Percentiles rank a stretch among this genome's conserved stretches.
These are phyloP conservation scores for Gardenia jasminoides DNA, from an alignment of 257 asterid genomes.

Conservation along the genomic window DNA sequence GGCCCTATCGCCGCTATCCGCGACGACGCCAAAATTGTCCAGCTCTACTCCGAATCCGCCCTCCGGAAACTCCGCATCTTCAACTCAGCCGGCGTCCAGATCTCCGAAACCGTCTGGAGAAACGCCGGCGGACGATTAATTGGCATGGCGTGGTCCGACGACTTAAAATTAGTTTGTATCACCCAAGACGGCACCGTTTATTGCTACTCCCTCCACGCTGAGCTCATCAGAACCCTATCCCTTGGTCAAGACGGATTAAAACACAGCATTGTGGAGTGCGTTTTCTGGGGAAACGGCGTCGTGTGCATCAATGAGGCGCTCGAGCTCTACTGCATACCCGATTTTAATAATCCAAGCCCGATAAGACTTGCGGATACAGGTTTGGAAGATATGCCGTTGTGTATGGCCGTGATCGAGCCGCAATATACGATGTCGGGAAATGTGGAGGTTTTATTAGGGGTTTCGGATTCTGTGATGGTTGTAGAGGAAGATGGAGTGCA, in stretches of 20 bases:
- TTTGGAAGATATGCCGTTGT: conserved; percentile 78
- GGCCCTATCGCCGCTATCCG: conserved; percentile 97
- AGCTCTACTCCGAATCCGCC: conserved; percentile 91
- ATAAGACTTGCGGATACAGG: conserved; percentile 71
- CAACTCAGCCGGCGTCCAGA: conserved; percentile 77
- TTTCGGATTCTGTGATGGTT: conserved; percentile 70
- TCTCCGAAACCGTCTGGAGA: conserved; percentile 81
- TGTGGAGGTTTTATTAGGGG: conserved; percentile 87
- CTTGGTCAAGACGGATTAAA: conserved; percentile 66
- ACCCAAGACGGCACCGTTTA: conserved; percentile 89
- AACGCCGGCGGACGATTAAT: conserved; percentile 85
- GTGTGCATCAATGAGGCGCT: conserved; percentile 84
- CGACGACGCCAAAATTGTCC: conserved; percentile 92
- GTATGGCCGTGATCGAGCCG: conserved; percentile 96
- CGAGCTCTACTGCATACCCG: conserved; percentile 70
- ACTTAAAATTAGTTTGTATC: conserved; percentile 68
- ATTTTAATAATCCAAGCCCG: conserved; percentile 60
- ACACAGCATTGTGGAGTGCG: conserved; percentile 76
- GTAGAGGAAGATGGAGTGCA: conserved; percentile 92
- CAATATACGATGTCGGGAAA: conserved; percentile 89
- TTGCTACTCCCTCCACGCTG: conserved; percentile 65
- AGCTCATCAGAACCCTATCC: conserved; percentile 58
- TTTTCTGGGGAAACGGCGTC: conserved; percentile 90
- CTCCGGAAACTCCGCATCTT: conserved; percentile 86
- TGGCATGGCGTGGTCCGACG: conserved; percentile 90